Evolutionary conservation across 139 green algal genomes (phyloP).

Genomic region (Micractinium conductrix): DNA sequence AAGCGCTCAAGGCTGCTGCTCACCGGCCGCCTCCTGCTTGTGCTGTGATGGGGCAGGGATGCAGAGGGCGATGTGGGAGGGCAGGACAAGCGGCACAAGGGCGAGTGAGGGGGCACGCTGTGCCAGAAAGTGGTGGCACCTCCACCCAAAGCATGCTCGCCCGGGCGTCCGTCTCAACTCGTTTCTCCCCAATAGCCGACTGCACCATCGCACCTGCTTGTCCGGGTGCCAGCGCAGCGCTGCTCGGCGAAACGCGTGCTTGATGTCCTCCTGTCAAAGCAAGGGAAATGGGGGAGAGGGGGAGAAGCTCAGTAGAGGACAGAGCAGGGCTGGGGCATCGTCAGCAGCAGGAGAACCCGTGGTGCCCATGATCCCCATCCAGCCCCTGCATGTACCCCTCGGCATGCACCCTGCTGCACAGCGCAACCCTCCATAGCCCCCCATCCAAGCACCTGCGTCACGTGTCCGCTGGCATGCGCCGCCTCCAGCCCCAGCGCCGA

Average conservation of each 20-base stretch:
- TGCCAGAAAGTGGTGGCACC: background rate
- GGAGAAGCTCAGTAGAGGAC: background rate
- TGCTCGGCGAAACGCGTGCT: conserved; percentile 71
- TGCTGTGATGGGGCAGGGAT: background rate
- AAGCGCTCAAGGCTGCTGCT: background rate
- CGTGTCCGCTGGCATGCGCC: background rate
- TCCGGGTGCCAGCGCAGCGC: conserved; percentile 83
- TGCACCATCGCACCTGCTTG: conserved; percentile 37
- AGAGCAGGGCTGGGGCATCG: too few relatives aligned
- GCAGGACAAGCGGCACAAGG: background rate
- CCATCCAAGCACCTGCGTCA: background rate
- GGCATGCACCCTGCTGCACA: too few relatives aligned
- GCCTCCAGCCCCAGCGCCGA: conserved; percentile 65
- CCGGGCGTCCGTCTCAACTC: too few relatives aligned
- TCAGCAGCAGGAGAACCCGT: too few relatives aligned
- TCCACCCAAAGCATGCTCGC: background rate
- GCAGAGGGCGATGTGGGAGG: background rate
- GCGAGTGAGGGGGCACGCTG: background rate
- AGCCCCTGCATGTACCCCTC: too few relatives aligned
- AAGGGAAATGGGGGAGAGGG: background rate
- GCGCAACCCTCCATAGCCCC: too few relatives aligned
- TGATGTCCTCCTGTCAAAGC: conserved; percentile 63
- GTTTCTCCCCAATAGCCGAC: background rate
- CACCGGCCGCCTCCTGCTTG: background rate
- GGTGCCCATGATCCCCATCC: too few relatives aligned